A percentile compares a stretch with the other conserved stretches of the same genome.
Conservation (phyloP, 768 basidiomycete genomes). For the Sistotremastrum niveocremeum region DNA sequence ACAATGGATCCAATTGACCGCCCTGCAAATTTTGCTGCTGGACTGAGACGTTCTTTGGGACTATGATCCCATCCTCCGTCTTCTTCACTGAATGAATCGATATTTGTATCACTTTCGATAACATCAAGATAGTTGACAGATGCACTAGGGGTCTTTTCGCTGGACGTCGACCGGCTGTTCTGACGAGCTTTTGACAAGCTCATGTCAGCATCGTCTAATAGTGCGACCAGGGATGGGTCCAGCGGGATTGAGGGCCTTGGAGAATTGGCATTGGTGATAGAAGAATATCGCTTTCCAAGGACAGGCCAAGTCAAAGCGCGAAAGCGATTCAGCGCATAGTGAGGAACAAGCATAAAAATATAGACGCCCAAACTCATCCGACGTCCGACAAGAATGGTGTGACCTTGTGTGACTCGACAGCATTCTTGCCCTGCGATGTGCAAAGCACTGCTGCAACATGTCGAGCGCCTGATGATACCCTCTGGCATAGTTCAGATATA, state of each 20-base stretch:
- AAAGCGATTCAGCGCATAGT: too few relatives aligned
- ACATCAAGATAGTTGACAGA: constrained; percentile 18
- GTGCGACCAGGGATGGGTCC: constrained; percentile 48
- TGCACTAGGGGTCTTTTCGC: constrained; percentile 13
- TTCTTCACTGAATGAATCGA: constrained; percentile 17
- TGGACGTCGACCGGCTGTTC: constrained; percentile 1
- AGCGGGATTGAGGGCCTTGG: constrained; percentile 16
- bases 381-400: too few relatives aligned
- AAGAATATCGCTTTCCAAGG: too few relatives aligned
- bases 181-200: constrained; percentile 32
- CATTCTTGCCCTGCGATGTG: too few relatives aligned
- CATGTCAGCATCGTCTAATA: constrained; percentile 57
- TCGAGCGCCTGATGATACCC: too few relatives aligned
- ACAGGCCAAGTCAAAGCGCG: too few relatives aligned
- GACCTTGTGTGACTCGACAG: too few relatives aligned
- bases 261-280: too few relatives aligned
- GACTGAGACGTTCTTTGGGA: constrained; percentile 45
- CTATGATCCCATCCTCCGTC: neutral
- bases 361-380: too few relatives aligned
- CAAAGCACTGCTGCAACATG: too few relatives aligned
- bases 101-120: constrained; percentile 19
- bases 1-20: constrained; percentile 56
- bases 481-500: too few relatives aligned
- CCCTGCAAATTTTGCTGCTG: constrained; percentile 73
- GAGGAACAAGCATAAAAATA: too few relatives aligned